Evolutionary conservation across 306 rosid species (phyloP), one percentile per base, ranked within the genome.

Genomic region (Cucurbita maxima): DNA sequence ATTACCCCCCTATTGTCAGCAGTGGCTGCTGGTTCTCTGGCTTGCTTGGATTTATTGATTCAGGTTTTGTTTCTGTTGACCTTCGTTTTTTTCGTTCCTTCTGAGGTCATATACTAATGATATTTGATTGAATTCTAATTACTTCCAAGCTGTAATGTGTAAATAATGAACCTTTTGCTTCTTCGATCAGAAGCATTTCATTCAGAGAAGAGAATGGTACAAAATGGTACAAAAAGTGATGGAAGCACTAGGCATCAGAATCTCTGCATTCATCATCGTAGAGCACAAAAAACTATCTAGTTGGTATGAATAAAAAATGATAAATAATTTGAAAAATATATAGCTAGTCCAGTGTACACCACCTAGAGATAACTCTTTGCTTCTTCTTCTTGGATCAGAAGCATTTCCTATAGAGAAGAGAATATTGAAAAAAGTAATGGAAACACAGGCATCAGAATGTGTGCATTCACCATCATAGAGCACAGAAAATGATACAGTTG

Each of bases 11-110:
- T 95, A 64, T 74, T 88, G 79, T 91, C 97, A 38, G 69, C 96
- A 47, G 97, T 95, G 73, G 97, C 99, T 30, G 97, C 97, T 19
- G 88, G 88, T 81, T 91, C 99, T 19, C 83, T 89, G 76, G 85
- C 85, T 34, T 89, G 96, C 86, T 82, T 91, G 74, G 99, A 91
- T 78, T 79, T 86, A 78, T 79, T 94, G 78, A 88, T 91, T 84
- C 88, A 94, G 97, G 99, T 94, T 76, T 38, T 37, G 45, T 52
- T 64, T 74, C 44, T 76, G 77, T 71, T 37, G 6, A 56, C 4
- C 40, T 20, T 50, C 54, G 18, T 50, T 36, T 7, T 64, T 10
- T 5, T 18, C 4, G 3, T 10, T 18, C 14, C 6, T n/a, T 41
- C 6, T 30, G 15, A 12, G 4, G 61, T 36, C 48, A 50, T 19